Evolutionary conservation across 768 basidiomycete genomes (phyloP), one percentile per base, ranked within the genome.

Genomic region (Leucocoprinus sp.): DNA sequence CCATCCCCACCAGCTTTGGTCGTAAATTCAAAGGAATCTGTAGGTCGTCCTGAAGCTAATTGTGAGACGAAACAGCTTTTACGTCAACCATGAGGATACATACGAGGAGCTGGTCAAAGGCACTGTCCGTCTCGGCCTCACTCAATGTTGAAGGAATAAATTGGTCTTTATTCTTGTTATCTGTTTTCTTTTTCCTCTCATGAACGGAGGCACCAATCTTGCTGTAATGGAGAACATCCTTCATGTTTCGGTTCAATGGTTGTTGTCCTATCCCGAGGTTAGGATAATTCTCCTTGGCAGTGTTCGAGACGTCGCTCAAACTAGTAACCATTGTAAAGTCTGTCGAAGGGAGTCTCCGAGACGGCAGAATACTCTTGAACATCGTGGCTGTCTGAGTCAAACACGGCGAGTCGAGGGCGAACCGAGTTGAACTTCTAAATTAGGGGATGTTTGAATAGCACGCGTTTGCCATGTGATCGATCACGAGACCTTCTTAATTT

Each of bases 91-190:
- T 21, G 45, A 42, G 18, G 28, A 37, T 27, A 63, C 83, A 59
- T 57, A 90, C 91, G 57, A 95, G 64, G 43, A 95, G 71, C 56
- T 74, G 78, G 59, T 90, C 87, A 51, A 95, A 95, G 0, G 82
- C 91, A 47, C 76, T 68, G 52, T 80, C 72, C 55, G 78, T 81
- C 29, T 72, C 64, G 14, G 57, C 57, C 2, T 60, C 59, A 28
- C 64, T 56, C 2, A 50, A 37, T 4, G 65, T 55, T 31, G 64
- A 64, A 43, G 39, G 18, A 21, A 33, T 21, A 4, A 69, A 67
- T 49, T 64, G 65, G 7, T 49, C 60, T 49, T 50, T 58, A 37
- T 11, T n/a, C 37, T 57, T 64, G 8, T 42, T 49, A 2, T 66
- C 64, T 17, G 45, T 53, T 18, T 57, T 52, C 46, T 63, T 65